Conservation (phyloP, 177 flowering plant species). For the Vitis hybrid region DNA sequence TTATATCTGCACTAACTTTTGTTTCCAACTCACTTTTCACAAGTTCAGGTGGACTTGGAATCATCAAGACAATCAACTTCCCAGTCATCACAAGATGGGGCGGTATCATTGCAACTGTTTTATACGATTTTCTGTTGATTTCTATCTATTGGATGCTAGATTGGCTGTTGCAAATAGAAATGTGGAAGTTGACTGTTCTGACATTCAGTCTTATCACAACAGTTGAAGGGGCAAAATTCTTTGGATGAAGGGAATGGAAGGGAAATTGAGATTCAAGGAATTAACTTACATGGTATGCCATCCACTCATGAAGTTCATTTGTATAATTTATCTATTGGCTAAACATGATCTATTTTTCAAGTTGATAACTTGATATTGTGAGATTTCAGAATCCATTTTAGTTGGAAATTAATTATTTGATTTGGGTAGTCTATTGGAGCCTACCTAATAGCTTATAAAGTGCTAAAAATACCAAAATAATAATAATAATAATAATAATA, state of each 20-base stretch:
- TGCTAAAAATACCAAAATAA: too few species aligned
- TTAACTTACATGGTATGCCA: slow-evolving; percentile 32
- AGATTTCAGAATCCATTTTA: too few species aligned
- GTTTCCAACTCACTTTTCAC: neutral
- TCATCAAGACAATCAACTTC: slow-evolving; percentile 45
- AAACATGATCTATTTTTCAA: too few species aligned
- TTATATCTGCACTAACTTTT: neutral
- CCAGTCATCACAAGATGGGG: slow-evolving; percentile 30
- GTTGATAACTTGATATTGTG: too few species aligned
- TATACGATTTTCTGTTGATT: neutral
- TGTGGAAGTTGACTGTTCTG: neutral
- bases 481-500: too few species aligned
- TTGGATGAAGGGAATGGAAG: slow-evolving; percentile 41
- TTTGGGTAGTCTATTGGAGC: too few species aligned
- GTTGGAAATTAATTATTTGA: too few species aligned
- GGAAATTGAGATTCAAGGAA: slow-evolving; percentile 30
- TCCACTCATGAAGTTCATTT: too few species aligned
- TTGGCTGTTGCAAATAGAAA: too few species aligned
- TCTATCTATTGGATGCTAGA: neutral
- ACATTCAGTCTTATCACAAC: slow-evolving; percentile 12
- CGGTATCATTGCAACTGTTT: slow-evolving; percentile 15
- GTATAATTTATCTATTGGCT: too few species aligned
- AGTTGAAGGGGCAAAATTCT: slow-evolving; percentile 61
- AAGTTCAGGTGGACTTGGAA: slow-evolving; percentile 46
- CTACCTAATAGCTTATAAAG: too few species aligned